Conservation (phyloP, 1,284 basidiomycete species). For the Papiliotrema flavescens region DNA sequence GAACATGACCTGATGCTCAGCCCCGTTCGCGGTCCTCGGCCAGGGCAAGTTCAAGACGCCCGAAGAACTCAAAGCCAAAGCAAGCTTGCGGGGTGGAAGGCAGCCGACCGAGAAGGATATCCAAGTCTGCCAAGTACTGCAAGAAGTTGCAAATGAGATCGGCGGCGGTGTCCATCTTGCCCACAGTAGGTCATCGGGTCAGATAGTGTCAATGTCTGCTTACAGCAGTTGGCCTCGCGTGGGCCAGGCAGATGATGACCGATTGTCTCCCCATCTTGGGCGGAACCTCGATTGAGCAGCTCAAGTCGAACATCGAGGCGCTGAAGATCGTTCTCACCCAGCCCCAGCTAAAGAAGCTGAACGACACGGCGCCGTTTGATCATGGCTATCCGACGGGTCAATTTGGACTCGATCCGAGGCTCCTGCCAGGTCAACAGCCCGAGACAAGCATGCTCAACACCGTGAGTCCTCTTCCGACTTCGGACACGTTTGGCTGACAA, state of each 20-base stretch:
- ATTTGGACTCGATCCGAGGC: slow-evolving; percentile 28
- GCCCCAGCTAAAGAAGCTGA: slow-evolving; percentile 43
- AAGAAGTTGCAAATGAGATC: slow-evolving; percentile 50
- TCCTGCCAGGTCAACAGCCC: slow-evolving; percentile 11
- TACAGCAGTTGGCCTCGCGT: slow-evolving; percentile 32
- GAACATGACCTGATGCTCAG: slow-evolving; percentile 7
- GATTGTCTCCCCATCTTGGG: slow-evolving; percentile 48
- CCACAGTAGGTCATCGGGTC: slow-evolving; percentile 21
- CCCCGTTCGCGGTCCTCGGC: slow-evolving; percentile 50
- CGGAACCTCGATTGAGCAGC: slow-evolving; percentile 42
- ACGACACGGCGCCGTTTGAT: slow-evolving; percentile 33
- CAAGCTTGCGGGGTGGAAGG: slow-evolving; percentile 16
- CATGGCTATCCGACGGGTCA: slow-evolving; percentile 34
- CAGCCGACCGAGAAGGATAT: slow-evolving; percentile 27
- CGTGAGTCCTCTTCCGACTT: slow-evolving; percentile 2
- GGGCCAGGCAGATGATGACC: slow-evolving; percentile 26
- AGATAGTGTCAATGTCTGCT: not conserved
- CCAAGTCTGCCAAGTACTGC: slow-evolving; percentile 27
- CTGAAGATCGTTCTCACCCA: slow-evolving; percentile 41
- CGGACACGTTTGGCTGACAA: not conserved
- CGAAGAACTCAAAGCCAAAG: slow-evolving; percentile 41
- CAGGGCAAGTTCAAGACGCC: slow-evolving; percentile 48
- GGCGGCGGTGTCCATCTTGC: slow-evolving; percentile 41
- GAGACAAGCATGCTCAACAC: slow-evolving; percentile 5
- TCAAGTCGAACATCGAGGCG: slow-evolving; percentile 38